Evolutionary conservation across 768 basidiomycete genomes (phyloP).

Genomic region (Tylopilus sp.): DNA sequence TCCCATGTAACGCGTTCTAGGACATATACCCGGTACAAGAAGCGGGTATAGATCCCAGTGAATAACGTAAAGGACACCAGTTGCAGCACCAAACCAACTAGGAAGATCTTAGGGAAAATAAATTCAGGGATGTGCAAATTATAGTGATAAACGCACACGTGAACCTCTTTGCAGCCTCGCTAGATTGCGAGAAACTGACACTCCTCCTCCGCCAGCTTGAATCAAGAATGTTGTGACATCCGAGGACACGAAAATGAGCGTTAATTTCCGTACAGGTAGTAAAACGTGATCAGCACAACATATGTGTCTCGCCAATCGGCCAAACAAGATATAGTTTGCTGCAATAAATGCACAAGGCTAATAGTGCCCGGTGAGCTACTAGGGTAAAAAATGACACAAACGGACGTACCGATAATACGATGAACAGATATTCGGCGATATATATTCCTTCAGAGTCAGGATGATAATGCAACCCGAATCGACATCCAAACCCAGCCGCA

Average conservation of each 20-base stretch:
- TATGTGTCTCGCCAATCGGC: slow-evolving; percentile 53
- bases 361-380: not conserved
- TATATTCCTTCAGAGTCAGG: slow-evolving; percentile 53
- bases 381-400: slow-evolving; percentile 6
- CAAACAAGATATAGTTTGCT: slow-evolving; percentile 63
- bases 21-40: slow-evolving; percentile 46
- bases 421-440: slow-evolving; percentile 56
- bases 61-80: slow-evolving; percentile 52
- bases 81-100: slow-evolving; percentile 56
- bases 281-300: slow-evolving; percentile 45
- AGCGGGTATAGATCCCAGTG: slow-evolving; percentile 43
- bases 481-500: slow-evolving; percentile 50
- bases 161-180: slow-evolving; percentile 30
- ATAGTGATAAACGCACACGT: slow-evolving; percentile 29
- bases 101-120: slow-evolving; percentile 47
- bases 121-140: slow-evolving; percentile 30
- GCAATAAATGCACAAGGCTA: slow-evolving; percentile 77
- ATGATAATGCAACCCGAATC: slow-evolving; percentile 51
- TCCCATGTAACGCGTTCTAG: slow-evolving; percentile 35
- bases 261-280: slow-evolving; percentile 47
- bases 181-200: slow-evolving; percentile 1
- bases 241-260: slow-evolving; percentile 55
- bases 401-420: slow-evolving; percentile 49
- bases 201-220: slow-evolving; percentile 40
- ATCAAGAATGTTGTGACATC: slow-evolving; percentile 67